Base-by-base conservation (phyloP, 192 early-diverging fungal species). In the Coemansia pectinata region DNA sequence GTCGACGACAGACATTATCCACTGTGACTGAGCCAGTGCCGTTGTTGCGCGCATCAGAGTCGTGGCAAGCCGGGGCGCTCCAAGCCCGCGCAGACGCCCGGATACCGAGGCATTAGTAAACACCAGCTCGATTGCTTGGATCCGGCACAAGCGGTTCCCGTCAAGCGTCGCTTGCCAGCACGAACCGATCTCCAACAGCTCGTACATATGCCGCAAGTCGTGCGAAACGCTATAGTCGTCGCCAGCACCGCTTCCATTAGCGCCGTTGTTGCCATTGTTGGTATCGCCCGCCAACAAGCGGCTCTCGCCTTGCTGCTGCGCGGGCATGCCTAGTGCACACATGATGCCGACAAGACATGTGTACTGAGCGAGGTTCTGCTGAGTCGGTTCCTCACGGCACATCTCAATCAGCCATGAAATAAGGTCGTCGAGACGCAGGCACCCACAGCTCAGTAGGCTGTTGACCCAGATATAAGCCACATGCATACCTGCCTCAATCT, bases 41-140 rank as follows among this genome's bases (percentile, higher is more conserved):
- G 74, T 65, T 4, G 71, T 27, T 2, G 74, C 62, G 14, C 59
- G 67, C 63, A 81, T 55, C 27, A 76, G 44, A 2, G 52, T 15
- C 3, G 67, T 55, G 0, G 73, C 73, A 6, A 73, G 62, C 15
- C 69, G 74, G 9, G 71, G 19, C 8, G 44, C 38, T 7, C 74
- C 74, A 3, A 21, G 23, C 14, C 23, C 60, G 10, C 79, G 70
- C 65, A 81, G 33, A 14, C 45, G 47, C 27, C 79, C 79, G 0
- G 73, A 67, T 12, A 71, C 71, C 3, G 68, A 63, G 3, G 79
- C 79, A 15, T 64, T 57, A 21, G 71, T 67, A 40, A 81, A 76
- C 34, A 81, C 74, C 6, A 81, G 71, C 45, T 81, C 79, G n/a
- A 76, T 47, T 5, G 70, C 67, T 65, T 76, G 73, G 42, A 65